A percentile compares a stretch with the other conserved stretches of the same genome.
These are phyloP conservation scores for Malus orientalis DNA, from an alignment of 306 rosid species.

Conservation along the genomic window DNA sequence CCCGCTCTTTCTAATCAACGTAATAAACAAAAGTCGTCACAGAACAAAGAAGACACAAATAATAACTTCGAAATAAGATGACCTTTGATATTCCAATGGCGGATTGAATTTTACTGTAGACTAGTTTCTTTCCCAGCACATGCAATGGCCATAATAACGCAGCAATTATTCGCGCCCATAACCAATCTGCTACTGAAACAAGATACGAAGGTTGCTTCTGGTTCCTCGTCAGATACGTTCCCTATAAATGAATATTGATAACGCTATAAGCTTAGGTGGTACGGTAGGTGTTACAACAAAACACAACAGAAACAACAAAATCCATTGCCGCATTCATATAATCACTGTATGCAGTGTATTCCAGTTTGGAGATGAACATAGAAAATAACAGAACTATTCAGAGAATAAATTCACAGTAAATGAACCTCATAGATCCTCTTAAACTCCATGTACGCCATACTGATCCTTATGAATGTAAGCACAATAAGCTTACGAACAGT, in stretches of 20 bases:
- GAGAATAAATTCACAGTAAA: conserved; percentile 9
- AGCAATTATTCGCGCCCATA: conserved; percentile 67
- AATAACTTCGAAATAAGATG: not conserved
- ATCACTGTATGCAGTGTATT: not conserved
- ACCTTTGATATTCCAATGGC: conserved; percentile 61
- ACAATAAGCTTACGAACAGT: conserved; percentile 57
- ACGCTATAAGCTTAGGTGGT: no score
- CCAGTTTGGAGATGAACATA: not conserved
- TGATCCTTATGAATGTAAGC: conserved; percentile 56
- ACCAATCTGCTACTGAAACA: conserved; percentile 55
- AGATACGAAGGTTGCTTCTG: conserved; percentile 46
- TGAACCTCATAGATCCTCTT: conserved; percentile 84
- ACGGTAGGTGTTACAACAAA: not conserved
- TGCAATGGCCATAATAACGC: conserved; percentile 68
- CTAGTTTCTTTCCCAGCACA: conserved; percentile 61
- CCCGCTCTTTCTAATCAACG: conserved; percentile 10
- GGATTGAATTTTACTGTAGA: conserved; percentile 71
- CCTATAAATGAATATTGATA: conserved; percentile 33
- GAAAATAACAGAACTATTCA: not conserved
- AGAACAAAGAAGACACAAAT: not conserved
- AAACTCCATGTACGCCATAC: conserved; percentile 77
- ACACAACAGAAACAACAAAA: not conserved
- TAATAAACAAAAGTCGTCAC: not conserved
- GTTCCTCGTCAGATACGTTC: conserved; percentile 53
- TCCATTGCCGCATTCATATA: not conserved